phyloP scores from a whole-genome alignment of 2,329 filamentous ascomycete species.

The Madurella mycetomatis region DNA sequence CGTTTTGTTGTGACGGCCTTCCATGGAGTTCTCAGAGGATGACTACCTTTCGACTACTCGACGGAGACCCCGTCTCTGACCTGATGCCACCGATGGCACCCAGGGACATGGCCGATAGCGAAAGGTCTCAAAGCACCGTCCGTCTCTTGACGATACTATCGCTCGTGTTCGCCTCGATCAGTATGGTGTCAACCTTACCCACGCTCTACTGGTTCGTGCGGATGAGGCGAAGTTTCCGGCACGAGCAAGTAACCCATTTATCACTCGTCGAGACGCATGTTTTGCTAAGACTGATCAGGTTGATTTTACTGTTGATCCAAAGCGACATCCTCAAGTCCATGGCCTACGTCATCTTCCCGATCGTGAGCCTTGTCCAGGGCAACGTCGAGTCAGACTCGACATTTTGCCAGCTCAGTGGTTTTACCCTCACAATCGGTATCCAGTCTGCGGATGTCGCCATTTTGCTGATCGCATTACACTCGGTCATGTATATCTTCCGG shows the following conservation, averaged over 20 bases:
- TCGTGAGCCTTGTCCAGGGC: conserved; percentile 52
- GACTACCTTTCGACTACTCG: neutral
- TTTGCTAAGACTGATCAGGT: conserved; percentile 39
- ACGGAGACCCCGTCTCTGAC: neutral
- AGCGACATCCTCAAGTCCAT: conserved; percentile 67
- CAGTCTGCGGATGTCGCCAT: conserved; percentile 69
- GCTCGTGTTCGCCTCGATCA: conserved; percentile 45
- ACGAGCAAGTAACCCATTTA: conserved; percentile 52
- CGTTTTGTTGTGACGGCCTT: neutral
- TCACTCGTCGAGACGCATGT: neutral
- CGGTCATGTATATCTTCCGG: conserved; percentile 65
- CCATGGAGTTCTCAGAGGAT: conserved; percentile 1
- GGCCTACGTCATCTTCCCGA: conserved; percentile 63
- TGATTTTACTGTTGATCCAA: conserved; percentile 69
- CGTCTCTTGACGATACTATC: conserved; percentile 31
- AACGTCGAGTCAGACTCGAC: conserved; percentile 45
- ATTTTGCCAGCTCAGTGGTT: conserved; percentile 66
- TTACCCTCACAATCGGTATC: conserved; percentile 61
- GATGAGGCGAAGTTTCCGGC: conserved; percentile 70
- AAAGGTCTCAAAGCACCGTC: neutral
- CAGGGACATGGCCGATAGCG: neutral
- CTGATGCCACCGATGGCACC: neutral
- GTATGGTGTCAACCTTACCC: conserved; percentile 51
- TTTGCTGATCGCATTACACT: conserved; percentile 69
- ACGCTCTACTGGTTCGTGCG: conserved; percentile 68